Evolutionary conservation across 345 rosid species (phyloP).

Genomic region (Hirschfeldia incana): DNA sequence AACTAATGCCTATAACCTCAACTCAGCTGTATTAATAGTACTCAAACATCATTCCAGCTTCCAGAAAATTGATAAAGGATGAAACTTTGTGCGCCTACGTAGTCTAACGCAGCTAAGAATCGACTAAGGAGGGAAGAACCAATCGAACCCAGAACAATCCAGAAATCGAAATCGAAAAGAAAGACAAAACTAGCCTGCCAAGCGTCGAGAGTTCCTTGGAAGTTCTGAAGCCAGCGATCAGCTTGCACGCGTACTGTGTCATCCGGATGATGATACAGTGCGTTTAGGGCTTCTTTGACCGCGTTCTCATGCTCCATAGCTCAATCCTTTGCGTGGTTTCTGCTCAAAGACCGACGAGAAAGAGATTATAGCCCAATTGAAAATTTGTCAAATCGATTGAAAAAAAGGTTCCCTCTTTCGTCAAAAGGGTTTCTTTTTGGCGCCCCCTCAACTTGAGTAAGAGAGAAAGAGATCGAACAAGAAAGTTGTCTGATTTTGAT

Average conservation of each 20-base stretch:
- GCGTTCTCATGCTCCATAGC: conserved; percentile 82
- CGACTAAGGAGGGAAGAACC: conserved; percentile 15
- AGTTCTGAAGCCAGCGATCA: conserved; percentile 89
- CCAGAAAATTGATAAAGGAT: background rate
- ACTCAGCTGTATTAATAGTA: background rate
- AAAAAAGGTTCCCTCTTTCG: conserved; percentile 22
- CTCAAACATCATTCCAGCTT: conserved; percentile 10
- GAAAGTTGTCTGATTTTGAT: conserved; percentile 36
- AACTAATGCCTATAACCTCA: background rate
- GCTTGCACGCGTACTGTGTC: conserved; percentile 82
- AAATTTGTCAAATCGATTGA: conserved; percentile 29
- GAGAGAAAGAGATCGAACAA: conserved; percentile 31
- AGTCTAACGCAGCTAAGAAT: conserved; percentile 15
- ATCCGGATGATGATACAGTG: conserved; percentile 98
- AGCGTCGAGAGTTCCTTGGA: conserved; percentile 95
- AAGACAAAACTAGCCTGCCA: conserved; percentile 66
- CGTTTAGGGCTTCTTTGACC: conserved; percentile 95
- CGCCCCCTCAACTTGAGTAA: conserved; percentile 38
- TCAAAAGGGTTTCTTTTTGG: conserved; percentile 35
- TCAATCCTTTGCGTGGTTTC: background rate
- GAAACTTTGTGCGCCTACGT: background rate
- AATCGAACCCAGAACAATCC: conserved; percentile 11
- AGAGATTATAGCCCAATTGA: too few species aligned
- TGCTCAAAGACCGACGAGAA: background rate
- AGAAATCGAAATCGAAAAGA: background rate